Conservation (phyloP, 2,329 filamentous ascomycete genomes). For the Parastagonospora avenae region DNA sequence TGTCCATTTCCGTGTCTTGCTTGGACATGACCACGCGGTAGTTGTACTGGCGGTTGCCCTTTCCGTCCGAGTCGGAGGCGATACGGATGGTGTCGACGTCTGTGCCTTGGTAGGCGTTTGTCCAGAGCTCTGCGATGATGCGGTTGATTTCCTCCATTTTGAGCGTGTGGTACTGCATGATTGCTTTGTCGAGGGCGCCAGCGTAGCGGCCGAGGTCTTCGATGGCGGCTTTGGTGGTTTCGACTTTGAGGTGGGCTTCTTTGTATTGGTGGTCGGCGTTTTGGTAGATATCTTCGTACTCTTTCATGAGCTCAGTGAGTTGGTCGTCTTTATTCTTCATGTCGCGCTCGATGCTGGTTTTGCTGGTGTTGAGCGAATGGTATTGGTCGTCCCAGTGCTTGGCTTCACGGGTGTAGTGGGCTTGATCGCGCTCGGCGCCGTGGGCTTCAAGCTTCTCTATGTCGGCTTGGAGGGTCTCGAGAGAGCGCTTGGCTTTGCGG, state of each 20-base stretch:
- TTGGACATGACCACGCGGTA: slow-evolving; percentile 98
- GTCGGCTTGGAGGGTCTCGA: slow-evolving; percentile 70
- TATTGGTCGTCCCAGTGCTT: slow-evolving; percentile 69
- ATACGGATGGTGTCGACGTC: slow-evolving; percentile 98
- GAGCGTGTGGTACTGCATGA: slow-evolving; percentile 93
- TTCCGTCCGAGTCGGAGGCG: slow-evolving; percentile 82
- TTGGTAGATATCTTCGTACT: slow-evolving; percentile 87
- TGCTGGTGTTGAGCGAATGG: slow-evolving; percentile 72
- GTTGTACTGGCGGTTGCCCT: slow-evolving; percentile 85
- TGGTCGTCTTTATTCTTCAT: slow-evolving; percentile 87
- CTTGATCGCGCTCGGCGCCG: slow-evolving; percentile 82
- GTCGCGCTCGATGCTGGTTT: slow-evolving; percentile 74
- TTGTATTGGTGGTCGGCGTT: slow-evolving; percentile 81
- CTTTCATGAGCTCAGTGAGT: slow-evolving; percentile 70
- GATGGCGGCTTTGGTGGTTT: slow-evolving; percentile 89
- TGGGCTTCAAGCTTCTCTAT: slow-evolving; percentile 77
- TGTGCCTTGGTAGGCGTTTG: slow-evolving; percentile 92
- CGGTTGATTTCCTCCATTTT: slow-evolving; percentile 99
- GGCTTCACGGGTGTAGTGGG: slow-evolving; percentile 73
- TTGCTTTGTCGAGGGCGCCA: slow-evolving; percentile 87
- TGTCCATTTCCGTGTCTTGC: slow-evolving; percentile 97
- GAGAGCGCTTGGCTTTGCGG: slow-evolving; percentile 72
- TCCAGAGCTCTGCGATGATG: slow-evolving; percentile 96
- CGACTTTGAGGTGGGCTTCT: slow-evolving; percentile 85
- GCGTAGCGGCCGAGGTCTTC: slow-evolving; percentile 86